Percentiles rank a stretch among this genome's conserved stretches.
Conservation (phyloP, 768 basidiomycete species). For the Candolleomyces aberdarensis region DNA sequence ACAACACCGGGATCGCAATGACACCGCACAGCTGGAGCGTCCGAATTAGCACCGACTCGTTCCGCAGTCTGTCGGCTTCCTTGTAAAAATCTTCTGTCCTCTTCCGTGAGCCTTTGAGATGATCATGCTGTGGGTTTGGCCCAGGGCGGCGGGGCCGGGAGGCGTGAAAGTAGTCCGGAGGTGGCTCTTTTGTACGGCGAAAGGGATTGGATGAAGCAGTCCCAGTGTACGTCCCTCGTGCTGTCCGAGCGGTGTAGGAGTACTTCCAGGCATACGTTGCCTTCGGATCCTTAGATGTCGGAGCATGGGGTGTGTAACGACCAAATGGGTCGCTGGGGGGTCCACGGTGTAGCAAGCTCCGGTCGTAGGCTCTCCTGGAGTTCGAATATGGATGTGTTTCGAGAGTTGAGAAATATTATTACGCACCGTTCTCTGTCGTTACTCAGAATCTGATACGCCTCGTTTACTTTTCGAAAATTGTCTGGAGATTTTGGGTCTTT, state of each 20-base stretch:
- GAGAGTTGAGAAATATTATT: not conserved
- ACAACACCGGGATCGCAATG: constrained; percentile 17
- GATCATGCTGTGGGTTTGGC: constrained; percentile 11
- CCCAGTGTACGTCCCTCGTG: constrained; percentile 5
- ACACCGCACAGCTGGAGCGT: constrained; percentile 26
- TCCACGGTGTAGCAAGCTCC: constrained; percentile 32
- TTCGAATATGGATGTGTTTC: not conserved
- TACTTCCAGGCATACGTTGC: constrained; percentile 42
- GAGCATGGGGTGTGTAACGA: constrained; percentile 22
- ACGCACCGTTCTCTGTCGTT: constrained; percentile 42
- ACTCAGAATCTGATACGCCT: constrained; percentile 42
- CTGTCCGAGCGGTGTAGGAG: constrained; percentile 7
- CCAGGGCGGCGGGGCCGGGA: constrained; percentile 7
- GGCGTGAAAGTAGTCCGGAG: constrained; percentile 20
- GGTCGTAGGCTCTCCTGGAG: constrained; percentile 42
- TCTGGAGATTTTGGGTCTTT: constrained; percentile 37
- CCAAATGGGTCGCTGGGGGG: constrained; percentile 12
- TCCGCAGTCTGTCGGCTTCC: constrained; percentile 23
- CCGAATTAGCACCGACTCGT: constrained; percentile 23
- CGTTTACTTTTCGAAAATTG: constrained; percentile 37
- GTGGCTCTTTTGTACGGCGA: constrained; percentile 15
- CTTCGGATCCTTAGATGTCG: constrained; percentile 25
- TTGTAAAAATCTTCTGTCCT: constrained; percentile 9
- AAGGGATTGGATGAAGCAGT: constrained; percentile 13
- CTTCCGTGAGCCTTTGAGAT: constrained; percentile 8